These are phyloP conservation scores for Dactylis glomerata DNA, from an alignment of 176 grass and related monocot genomes.

Conservation along the genomic window DNA sequence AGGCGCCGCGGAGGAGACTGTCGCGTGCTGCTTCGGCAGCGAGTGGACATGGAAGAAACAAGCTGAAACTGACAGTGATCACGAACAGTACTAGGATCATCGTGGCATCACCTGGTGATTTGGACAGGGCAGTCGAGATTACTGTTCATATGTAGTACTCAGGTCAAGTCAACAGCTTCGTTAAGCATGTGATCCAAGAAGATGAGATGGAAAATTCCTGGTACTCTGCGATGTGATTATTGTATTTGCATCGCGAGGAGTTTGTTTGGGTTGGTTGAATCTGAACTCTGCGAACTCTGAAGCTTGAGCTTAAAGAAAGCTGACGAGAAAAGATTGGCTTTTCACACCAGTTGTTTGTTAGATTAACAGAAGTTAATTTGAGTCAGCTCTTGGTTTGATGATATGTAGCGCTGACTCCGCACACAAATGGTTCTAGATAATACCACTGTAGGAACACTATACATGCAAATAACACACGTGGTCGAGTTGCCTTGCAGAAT, in stretches of 20 bases:
- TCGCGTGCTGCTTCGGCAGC: neutral
- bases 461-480: neutral
- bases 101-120: conserved; percentile 18
- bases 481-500: neutral
- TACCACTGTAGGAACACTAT: neutral
- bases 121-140: neutral
- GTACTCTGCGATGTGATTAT: neutral
- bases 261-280: neutral
- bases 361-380: neutral
- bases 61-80: neutral
- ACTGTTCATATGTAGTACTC: neutral
- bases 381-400: neutral
- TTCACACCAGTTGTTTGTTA: neutral
- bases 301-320: conserved; percentile 4
- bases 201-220: neutral
- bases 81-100: neutral
- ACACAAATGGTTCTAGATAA: neutral
- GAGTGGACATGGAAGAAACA: neutral
- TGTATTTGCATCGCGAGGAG: neutral
- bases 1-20: conserved; percentile 1
- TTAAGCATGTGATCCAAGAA: too few species aligned
- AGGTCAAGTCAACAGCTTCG: neutral
- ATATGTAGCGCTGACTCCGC: neutral
- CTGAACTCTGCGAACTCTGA: neutral
- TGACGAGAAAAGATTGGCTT: neutral